These are phyloP conservation scores for Cenchrus fungigraminus DNA, from an alignment of 176 grass and related monocot genomes.

Conservation along the genomic window DNA sequence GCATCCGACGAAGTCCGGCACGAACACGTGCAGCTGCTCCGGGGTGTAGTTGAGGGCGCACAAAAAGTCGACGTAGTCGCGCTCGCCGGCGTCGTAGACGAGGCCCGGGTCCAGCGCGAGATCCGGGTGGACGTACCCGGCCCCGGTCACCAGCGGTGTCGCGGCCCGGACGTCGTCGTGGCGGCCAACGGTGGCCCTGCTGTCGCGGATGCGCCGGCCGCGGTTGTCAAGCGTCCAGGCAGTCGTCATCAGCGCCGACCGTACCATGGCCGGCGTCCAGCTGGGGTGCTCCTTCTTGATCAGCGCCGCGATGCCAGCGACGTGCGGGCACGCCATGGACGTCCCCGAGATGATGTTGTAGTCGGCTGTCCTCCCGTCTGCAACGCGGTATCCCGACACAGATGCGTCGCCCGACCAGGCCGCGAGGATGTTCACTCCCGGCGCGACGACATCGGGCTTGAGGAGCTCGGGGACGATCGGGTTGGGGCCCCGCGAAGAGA, in stretches of 20 bases:
- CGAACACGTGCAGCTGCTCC: slow-evolving; percentile 39
- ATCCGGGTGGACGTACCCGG: neutral
- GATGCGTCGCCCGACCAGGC: neutral
- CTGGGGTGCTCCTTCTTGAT: slow-evolving; percentile 15
- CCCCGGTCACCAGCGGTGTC: neutral
- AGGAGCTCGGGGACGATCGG: neutral
- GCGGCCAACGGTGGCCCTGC: neutral
- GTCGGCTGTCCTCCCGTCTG: too few relatives aligned
- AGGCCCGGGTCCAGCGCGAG: slow-evolving; percentile 24
- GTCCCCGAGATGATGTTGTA: slow-evolving; percentile 47
- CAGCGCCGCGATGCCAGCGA: slow-evolving; percentile 29
- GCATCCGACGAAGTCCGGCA: slow-evolving; percentile 13
- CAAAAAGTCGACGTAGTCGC: slow-evolving; percentile 24
- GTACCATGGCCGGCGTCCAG: slow-evolving; percentile 8
- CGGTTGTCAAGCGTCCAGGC: neutral
- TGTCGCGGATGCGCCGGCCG: neutral
- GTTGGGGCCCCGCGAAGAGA: neutral
- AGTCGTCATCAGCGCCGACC: neutral
- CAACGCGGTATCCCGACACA: too few relatives aligned
- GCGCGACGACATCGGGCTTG: neutral
- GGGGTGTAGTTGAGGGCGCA: slow-evolving; percentile 54
- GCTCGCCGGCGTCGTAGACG: neutral
- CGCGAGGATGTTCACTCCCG: slow-evolving; percentile 16
- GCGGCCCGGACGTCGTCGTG: neutral
- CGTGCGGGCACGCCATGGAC: slow-evolving; percentile 59